Evolutionary conservation across 129 eudicot genomes (phyloP).

Genomic region (Oenanthe sinensis): DNA sequence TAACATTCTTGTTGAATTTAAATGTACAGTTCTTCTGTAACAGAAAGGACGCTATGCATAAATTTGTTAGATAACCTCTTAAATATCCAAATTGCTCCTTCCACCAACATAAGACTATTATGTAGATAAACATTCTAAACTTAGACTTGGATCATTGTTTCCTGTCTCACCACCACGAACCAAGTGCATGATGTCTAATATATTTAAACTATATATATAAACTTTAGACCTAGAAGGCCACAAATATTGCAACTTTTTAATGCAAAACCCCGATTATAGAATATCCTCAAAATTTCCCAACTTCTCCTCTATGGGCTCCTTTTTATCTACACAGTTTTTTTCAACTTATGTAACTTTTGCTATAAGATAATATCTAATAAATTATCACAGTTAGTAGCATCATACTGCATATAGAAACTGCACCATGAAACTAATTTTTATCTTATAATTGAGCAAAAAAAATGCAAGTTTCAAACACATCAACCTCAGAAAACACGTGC

Average conservation of each 20-base stretch:
- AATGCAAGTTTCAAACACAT: background rate
- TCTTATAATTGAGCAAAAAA: background rate
- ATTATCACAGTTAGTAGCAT: background rate
- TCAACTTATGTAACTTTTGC: background rate
- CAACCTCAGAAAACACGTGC: background rate
- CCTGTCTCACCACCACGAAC: background rate
- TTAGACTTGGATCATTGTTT: background rate
- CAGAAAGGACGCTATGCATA: background rate
- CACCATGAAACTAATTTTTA: background rate
- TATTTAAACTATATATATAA: background rate
- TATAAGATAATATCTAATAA: background rate
- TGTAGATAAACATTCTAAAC: background rate
- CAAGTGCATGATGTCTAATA: background rate
- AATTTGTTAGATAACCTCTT: background rate
- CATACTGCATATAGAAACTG: background rate
- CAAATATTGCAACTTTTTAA: background rate
- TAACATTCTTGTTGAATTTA: conserved; percentile 15
- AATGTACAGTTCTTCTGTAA: background rate
- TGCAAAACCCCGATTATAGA: background rate
- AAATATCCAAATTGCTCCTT: background rate
- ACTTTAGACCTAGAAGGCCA: background rate
- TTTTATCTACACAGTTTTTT: background rate
- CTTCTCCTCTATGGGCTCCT: background rate
- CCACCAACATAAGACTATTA: background rate
- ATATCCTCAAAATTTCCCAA: background rate